These are phyloP conservation scores for Trichoderma semiorbis DNA, from an alignment of 2,329 filamentous ascomycete genomes.

Conservation along the genomic window DNA sequence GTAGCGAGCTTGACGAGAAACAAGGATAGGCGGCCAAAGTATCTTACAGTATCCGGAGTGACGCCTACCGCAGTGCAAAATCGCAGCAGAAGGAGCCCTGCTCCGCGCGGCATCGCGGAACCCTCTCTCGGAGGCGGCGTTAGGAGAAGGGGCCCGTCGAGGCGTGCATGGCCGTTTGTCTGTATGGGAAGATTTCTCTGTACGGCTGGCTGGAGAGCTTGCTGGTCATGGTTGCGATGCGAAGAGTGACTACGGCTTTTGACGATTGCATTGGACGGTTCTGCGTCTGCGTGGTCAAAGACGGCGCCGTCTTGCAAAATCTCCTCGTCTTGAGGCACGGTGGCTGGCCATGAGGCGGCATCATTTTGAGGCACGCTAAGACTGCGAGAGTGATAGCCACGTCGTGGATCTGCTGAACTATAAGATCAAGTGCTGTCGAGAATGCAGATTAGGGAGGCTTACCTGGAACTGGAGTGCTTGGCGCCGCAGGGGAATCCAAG, in stretches of 20 bases:
- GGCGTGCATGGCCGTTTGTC: slow-evolving; percentile 16
- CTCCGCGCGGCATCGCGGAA: slow-evolving; percentile 31
- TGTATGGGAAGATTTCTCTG: background rate
- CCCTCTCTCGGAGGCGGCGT: slow-evolving; percentile 42
- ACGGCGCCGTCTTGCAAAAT: background rate
- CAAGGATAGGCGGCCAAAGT: slow-evolving; percentile 50
- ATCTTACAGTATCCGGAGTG: slow-evolving; percentile 31
- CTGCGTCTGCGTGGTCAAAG: background rate
- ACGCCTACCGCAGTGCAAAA: slow-evolving; percentile 25
- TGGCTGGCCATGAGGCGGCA: background rate
- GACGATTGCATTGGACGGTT: slow-evolving; percentile 13
- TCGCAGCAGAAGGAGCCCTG: slow-evolving; percentile 36
- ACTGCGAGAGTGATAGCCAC: slow-evolving; percentile 24
- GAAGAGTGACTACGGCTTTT: slow-evolving; percentile 11
- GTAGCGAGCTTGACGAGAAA: slow-evolving; percentile 68
- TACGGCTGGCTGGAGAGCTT: background rate
- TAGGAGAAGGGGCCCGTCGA: slow-evolving; percentile 45
- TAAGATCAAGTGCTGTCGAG: slow-evolving; percentile 30
- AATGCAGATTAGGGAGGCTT: slow-evolving; percentile 19
- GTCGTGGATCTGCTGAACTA: slow-evolving; percentile 28
- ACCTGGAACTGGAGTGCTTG: slow-evolving; percentile 49
- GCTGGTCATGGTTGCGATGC: background rate
- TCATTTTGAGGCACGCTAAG: slow-evolving; percentile 7
- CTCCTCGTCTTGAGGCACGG: background rate
- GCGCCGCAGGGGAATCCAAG: slow-evolving; percentile 51